These are phyloP conservation scores for Persicaria tinctoria DNA, from an alignment of 148 eudicot genomes.

Conservation along the genomic window DNA sequence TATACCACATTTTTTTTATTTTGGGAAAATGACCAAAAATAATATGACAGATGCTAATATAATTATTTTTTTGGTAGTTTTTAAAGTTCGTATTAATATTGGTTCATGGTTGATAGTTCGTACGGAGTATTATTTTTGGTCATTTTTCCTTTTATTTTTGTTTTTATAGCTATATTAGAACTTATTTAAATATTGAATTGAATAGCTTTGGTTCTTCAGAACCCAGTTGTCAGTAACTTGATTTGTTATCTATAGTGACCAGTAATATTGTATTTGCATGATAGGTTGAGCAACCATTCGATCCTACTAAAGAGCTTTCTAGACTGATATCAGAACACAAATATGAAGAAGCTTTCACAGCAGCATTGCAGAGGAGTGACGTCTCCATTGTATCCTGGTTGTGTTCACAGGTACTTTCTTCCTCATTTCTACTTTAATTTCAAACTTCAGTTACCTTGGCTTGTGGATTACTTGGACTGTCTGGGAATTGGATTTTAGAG, in stretches of 20 bases:
- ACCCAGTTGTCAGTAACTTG: not conserved
- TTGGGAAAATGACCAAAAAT: no score
- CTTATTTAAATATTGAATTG: not conserved
- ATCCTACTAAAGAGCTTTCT: slow-evolving; percentile 81
- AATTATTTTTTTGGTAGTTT: no score
- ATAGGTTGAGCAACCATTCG: slow-evolving; percentile 80
- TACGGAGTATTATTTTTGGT: no score
- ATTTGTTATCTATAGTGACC: not conserved
- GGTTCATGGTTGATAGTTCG: no score
- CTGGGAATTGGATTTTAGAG: no score
- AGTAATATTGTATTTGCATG: slow-evolving; percentile 10
- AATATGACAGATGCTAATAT: no score
- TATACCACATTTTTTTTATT: no score
- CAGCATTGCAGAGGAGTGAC: slow-evolving; percentile 93
- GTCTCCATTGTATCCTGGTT: slow-evolving; percentile 90
- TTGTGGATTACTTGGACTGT: no score
- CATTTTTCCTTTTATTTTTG: not conserved
- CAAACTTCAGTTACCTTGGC: no score
- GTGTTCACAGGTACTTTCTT: slow-evolving; percentile 74
- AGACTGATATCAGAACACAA: slow-evolving; percentile 74
- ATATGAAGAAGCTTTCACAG: slow-evolving; percentile 86
- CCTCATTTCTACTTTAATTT: not conserved
- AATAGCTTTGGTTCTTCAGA: slow-evolving; percentile 1
- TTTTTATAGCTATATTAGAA: no score
- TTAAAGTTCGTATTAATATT: no score